phyloP scores from a whole-genome alignment of 2,329 filamentous ascomycete genomes.

The Lachnellula subtilissima region DNA sequence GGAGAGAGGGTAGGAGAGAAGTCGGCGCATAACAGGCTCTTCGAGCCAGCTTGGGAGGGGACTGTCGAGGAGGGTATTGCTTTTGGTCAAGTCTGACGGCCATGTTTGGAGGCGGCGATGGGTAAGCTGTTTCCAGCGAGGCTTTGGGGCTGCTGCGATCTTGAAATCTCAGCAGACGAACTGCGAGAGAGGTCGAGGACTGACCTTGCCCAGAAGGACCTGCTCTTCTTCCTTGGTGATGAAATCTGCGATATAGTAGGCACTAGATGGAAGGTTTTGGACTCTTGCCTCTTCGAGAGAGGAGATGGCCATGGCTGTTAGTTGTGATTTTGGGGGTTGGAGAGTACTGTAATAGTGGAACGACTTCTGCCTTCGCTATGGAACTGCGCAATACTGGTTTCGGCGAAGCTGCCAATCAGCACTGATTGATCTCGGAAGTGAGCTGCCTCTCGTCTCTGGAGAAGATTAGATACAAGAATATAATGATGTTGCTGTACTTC shows the following conservation, averaged over 20 bases:
- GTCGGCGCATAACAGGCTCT: conserved; percentile 61
- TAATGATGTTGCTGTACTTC: too few species aligned
- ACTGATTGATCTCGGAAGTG: too few species aligned
- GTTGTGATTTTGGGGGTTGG: background rate
- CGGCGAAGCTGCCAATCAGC: too few species aligned
- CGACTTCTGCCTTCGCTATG: background rate
- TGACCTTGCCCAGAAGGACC: conserved; percentile 65
- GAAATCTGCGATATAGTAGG: conserved; percentile 85
- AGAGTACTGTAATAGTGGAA: background rate
- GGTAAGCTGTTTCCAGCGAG: conserved; percentile 82
- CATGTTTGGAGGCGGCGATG: conserved; percentile 87
- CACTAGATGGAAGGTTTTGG: conserved; percentile 52
- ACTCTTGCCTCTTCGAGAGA: conserved; percentile 49
- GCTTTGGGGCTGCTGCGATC: conserved; percentile 62
- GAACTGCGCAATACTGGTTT: too few species aligned
- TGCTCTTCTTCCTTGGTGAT: conserved; percentile 71
- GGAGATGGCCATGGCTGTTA: background rate
- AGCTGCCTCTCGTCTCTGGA: too few species aligned
- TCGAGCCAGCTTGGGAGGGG: conserved; percentile 72
- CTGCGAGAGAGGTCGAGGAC: conserved; percentile 3
- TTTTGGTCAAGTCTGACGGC: conserved; percentile 74
- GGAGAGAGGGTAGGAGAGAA: conserved; percentile 46
- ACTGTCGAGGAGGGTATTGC: conserved; percentile 68
- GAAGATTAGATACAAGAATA: too few species aligned
- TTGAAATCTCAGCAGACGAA: conserved; percentile 11